A percentile compares a stretch with the other conserved stretches of the same genome.
Conservation (phyloP, 2,329 filamentous ascomycete genomes). For the Arthroderma sp. region DNA sequence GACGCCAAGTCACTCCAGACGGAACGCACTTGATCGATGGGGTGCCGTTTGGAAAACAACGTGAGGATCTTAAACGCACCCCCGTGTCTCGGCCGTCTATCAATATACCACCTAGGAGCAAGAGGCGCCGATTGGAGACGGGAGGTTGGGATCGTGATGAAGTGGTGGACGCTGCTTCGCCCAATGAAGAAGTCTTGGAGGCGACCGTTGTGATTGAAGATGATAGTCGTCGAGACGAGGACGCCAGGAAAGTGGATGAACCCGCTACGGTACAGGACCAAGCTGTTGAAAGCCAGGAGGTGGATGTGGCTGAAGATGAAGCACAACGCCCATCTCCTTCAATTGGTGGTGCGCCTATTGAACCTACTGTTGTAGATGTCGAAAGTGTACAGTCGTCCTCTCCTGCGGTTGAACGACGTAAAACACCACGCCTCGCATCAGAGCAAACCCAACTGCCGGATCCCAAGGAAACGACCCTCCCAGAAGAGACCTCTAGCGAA, state of each 20-base stretch:
- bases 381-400: neutral
- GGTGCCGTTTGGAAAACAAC: constrained; percentile 64
- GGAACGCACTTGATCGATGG: constrained; percentile 78
- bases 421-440: neutral
- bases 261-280: neutral
- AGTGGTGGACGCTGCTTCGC: constrained; percentile 18
- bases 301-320: neutral
- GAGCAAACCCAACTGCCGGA: neutral
- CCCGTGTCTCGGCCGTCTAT: constrained; percentile 53
- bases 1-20: constrained; percentile 66
- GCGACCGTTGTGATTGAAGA: neutral
- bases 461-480: constrained; percentile 17
- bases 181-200: neutral
- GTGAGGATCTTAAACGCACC: constrained; percentile 43
- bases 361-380: neutral
- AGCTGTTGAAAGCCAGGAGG: no score
- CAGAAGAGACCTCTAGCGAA: constrained; percentile 1
- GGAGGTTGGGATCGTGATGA: constrained; percentile 11
- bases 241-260: neutral
- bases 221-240: neutral
- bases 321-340: neutral
- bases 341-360: neutral
- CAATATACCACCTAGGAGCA: constrained; percentile 65
- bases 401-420: neutral
- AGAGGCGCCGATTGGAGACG: constrained; percentile 43